A percentile compares a stretch with the other conserved stretches of the same genome.
Evolutionary conservation across 768 basidiomycete species (phyloP).

Genomic region (Tephrocybe rancida): DNA sequence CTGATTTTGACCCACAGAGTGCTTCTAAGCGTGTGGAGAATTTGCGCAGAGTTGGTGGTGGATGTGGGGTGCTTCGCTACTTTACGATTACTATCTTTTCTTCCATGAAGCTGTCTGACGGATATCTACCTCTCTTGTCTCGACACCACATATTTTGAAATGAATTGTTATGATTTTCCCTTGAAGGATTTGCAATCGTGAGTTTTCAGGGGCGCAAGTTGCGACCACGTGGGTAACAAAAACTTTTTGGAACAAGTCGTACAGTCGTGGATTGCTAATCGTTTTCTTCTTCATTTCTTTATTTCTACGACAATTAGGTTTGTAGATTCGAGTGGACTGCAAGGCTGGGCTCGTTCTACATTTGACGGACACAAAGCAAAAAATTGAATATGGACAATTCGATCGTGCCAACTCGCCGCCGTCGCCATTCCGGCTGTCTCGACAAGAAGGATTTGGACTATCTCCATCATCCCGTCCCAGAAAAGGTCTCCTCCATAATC

Average conservation of each 20-base stretch:
- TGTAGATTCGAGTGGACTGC: neutral
- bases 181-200: neutral
- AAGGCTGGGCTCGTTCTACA: neutral
- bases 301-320: neutral
- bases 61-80: slow-evolving; percentile 10
- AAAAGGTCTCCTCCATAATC: slow-evolving; percentile 25
- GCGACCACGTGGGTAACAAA: slow-evolving; percentile 12
- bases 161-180: slow-evolving; percentile 9
- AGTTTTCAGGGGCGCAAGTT: neutral
- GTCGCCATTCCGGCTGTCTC: slow-evolving; percentile 67
- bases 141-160: slow-evolving; percentile 10
- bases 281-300: neutral
- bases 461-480: slow-evolving; percentile 23
- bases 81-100: slow-evolving; percentile 13
- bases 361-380: slow-evolving; percentile 2
- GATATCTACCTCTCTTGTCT: slow-evolving; percentile 9
- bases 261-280: neutral
- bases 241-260: slow-evolving; percentile 9
- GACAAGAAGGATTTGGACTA: slow-evolving; percentile 28
- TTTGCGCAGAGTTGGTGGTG: slow-evolving; percentile 5
- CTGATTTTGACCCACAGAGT: slow-evolving; percentile 21
- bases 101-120: slow-evolving; percentile 8
- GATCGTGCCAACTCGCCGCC: slow-evolving; percentile 47
- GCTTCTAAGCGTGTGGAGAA: slow-evolving; percentile 27
- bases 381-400: slow-evolving; percentile 22